These are phyloP conservation scores for Antrodiella citrinella DNA, from an alignment of 768 basidiomycete species.

Conservation along the genomic window DNA sequence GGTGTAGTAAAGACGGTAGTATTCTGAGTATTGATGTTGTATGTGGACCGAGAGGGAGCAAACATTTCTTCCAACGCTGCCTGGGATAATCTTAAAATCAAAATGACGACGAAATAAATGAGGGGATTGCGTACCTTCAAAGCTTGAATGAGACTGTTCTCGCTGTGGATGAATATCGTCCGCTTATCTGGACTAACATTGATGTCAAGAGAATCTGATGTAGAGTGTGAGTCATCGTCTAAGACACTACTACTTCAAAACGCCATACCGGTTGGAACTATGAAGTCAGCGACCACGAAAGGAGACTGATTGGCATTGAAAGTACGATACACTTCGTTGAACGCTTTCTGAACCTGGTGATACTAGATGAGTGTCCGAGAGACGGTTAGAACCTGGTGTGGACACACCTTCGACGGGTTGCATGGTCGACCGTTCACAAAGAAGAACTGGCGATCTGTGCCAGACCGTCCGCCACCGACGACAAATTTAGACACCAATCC, in stretches of 20 bases:
- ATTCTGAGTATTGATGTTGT: constrained; percentile 34
- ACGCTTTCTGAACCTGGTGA: constrained; percentile 71
- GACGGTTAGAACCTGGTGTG: background rate
- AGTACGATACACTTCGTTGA: constrained; percentile 88
- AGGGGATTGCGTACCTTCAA: constrained; percentile 52
- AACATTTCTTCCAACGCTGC: constrained; percentile 59
- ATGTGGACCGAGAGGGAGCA: constrained; percentile 67
- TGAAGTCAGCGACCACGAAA: constrained; percentile 76
- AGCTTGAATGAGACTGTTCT: constrained; percentile 66
- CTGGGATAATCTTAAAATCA: constrained; percentile 29
- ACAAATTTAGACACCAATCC: constrained; percentile 84
- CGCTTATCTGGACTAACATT: constrained; percentile 97
- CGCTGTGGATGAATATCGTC: constrained; percentile 88
- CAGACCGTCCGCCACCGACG: constrained; percentile 64
- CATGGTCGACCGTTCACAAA: constrained; percentile 92
- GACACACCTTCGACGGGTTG: constrained; percentile 57
- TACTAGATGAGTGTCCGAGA: background rate
- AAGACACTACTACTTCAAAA: no score
- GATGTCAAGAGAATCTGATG: constrained; percentile 72
- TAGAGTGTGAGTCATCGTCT: background rate
- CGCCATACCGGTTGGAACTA: constrained; percentile 64
- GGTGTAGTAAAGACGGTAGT: constrained; percentile 1
- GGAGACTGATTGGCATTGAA: constrained; percentile 75
- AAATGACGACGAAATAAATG: background rate
- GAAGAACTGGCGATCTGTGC: constrained; percentile 85